These are phyloP conservation scores for Manihot esculenta DNA, from an alignment of 441 rosid genomes.

Conservation along the genomic window DNA sequence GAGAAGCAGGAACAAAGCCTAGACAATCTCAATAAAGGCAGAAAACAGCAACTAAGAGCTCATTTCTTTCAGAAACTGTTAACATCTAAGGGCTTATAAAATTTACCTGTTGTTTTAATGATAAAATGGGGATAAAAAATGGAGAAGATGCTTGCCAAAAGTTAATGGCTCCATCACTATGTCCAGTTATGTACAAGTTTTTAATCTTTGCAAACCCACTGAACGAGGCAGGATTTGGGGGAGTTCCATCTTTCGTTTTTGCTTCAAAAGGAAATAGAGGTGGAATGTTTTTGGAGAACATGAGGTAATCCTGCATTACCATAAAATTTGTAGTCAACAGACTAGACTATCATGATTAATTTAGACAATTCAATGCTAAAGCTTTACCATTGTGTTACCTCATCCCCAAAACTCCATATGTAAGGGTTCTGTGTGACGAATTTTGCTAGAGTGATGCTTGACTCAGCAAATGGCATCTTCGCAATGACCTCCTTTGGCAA, in stretches of 20 bases:
- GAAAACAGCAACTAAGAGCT: neutral
- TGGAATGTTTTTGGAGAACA: slow-evolving; percentile 44
- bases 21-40: neutral
- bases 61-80: neutral
- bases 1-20: neutral
- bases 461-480: slow-evolving; percentile 67
- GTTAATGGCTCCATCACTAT: slow-evolving; percentile 72
- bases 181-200: slow-evolving; percentile 83
- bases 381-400: slow-evolving; percentile 45
- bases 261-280: slow-evolving; percentile 61
- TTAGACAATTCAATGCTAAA: neutral
- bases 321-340: slow-evolving; percentile 1
- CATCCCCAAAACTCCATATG: slow-evolving; percentile 47
- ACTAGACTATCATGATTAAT: neutral
- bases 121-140: slow-evolving; percentile 56
- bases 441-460: slow-evolving; percentile 61
- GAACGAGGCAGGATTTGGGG: slow-evolving; percentile 38
- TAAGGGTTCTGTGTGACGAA: slow-evolving; percentile 50
- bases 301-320: slow-evolving; percentile 53
- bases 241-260: slow-evolving; percentile 52
- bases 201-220: slow-evolving; percentile 74
- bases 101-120: slow-evolving; percentile 76
- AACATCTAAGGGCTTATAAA: neutral
- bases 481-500: slow-evolving; percentile 68
- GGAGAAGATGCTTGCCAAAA: slow-evolving; percentile 89